Percentiles rank a stretch among this genome's conserved stretches.
Evolutionary conservation across 176 grass and related monocot species (phyloP).

Genomic region (Melocanna baccifera): DNA sequence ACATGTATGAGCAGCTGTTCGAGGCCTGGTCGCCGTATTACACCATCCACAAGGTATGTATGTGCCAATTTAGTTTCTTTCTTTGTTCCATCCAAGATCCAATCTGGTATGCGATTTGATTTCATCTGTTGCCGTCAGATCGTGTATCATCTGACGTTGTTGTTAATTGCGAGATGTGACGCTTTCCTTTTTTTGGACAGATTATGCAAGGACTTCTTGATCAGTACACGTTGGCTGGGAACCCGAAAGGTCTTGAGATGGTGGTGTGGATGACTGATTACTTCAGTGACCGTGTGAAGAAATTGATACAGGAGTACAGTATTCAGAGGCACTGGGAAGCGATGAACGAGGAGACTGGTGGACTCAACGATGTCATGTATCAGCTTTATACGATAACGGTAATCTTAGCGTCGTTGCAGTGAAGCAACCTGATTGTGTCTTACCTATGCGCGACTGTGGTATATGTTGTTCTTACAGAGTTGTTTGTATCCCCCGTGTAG

Average conservation of each 20-base stretch:
- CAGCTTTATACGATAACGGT: conserved; percentile 77
- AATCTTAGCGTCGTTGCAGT: background rate
- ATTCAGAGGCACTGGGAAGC: conserved; percentile 85
- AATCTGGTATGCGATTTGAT: background rate
- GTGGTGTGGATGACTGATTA: conserved; percentile 80
- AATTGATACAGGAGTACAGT: conserved; percentile 60
- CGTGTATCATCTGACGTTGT: background rate
- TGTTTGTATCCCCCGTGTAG: conserved; percentile 36
- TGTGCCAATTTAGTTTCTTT: background rate
- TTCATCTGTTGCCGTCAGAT: background rate
- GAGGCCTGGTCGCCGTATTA: conserved; percentile 85
- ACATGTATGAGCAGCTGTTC: conserved; percentile 57
- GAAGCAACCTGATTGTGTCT: background rate
- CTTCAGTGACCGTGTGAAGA: conserved; percentile 82
- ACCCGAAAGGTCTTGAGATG: conserved; percentile 53
- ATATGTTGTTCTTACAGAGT: background rate
- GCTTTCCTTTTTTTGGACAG: conserved; percentile 25
- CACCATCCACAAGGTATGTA: conserved; percentile 70
- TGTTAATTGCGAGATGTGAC: background rate
- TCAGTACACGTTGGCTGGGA: conserved; percentile 60
- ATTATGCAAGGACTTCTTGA: conserved; percentile 98
- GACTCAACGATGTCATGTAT: conserved; percentile 83
- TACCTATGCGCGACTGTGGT: background rate
- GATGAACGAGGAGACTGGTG: conserved; percentile 84
- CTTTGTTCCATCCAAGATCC: background rate